phyloP scores from a whole-genome alignment of 1,284 basidiomycete species.

The Fomitiporia mediterranea region DNA sequence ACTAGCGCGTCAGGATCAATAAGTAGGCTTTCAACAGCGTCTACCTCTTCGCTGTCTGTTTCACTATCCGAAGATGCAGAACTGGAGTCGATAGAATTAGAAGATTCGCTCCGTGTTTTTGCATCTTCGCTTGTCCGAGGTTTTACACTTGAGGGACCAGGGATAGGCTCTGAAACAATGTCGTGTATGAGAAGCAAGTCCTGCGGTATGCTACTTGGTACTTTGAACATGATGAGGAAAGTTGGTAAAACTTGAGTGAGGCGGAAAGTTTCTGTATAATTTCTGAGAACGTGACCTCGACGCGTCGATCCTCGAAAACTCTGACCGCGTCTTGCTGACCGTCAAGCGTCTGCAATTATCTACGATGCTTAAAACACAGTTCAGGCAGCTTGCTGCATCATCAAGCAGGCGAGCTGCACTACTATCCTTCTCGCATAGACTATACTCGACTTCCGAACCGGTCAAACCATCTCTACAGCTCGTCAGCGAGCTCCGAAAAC shows the following conservation, averaged over 20 bases:
- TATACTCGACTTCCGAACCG: slow-evolving; percentile 37
- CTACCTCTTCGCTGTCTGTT: slow-evolving; percentile 60
- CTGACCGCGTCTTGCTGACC: slow-evolving; percentile 9
- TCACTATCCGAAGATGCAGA: slow-evolving; percentile 50
- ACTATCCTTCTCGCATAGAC: slow-evolving; percentile 21
- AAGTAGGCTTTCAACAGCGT: slow-evolving; percentile 48
- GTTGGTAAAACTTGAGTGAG: neutral
- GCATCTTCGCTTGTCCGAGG: slow-evolving; percentile 12
- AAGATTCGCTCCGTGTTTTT: neutral
- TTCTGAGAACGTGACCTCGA: neutral
- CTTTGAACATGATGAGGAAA: slow-evolving; percentile 40
- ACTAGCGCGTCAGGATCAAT: neutral
- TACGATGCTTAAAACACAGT: slow-evolving; percentile 11
- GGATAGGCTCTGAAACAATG: slow-evolving; percentile 41
- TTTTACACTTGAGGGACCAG: slow-evolving; percentile 13
- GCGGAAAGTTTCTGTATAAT: too few species aligned
- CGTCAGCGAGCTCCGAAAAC: slow-evolving; percentile 82
- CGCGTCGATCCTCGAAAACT: slow-evolving; percentile 1
- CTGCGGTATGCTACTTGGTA: slow-evolving; percentile 58
- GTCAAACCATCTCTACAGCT: slow-evolving; percentile 61
- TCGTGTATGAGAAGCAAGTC: slow-evolving; percentile 70
- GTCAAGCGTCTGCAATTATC: neutral
- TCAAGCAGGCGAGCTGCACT: neutral
- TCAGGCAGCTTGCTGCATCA: slow-evolving; percentile 9
- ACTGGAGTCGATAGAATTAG: slow-evolving; percentile 33